Evolutionary conservation across 768 basidiomycete species (phyloP).

Genomic region (Ramaria rubella): DNA sequence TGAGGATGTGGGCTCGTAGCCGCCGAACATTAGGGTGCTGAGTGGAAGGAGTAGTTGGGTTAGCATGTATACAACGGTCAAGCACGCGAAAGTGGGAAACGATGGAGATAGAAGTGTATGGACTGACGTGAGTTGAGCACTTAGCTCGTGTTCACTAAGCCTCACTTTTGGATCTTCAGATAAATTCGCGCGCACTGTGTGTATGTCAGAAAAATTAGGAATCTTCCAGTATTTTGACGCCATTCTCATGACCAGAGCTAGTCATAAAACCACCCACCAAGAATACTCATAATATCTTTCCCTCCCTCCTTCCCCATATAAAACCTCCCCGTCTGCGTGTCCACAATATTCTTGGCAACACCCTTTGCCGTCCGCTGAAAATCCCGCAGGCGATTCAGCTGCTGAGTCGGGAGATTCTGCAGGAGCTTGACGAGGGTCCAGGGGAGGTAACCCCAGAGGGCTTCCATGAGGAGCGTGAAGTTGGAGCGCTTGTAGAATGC

Average conservation of each 20-base stretch:
- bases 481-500: background rate
- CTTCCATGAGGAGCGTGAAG: constrained; percentile 21
- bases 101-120: too few species aligned
- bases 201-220: background rate
- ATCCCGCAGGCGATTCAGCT: constrained; percentile 23
- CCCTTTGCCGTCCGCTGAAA: constrained; percentile 20
- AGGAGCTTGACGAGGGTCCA: constrained; percentile 19
- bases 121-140: constrained; percentile 26
- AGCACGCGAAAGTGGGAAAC: too few species aligned
- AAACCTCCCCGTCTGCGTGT: constrained; percentile 18
- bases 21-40: background rate
- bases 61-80: background rate
- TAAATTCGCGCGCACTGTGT: constrained; percentile 26
- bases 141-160: constrained; percentile 26
- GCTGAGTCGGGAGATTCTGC: constrained; percentile 24
- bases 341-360: constrained; percentile 20
- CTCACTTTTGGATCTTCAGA: constrained; percentile 22
- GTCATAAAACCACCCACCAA: constrained; percentile 15
- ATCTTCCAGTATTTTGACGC: too few species aligned
- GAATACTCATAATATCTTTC: constrained; percentile 30
- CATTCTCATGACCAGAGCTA: background rate
- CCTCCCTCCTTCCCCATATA: constrained; percentile 15
- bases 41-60: background rate
- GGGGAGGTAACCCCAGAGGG: constrained; percentile 26
- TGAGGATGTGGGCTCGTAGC: constrained; percentile 24